Evolutionary conservation across 2,329 filamentous ascomycete genomes (phyloP).

Genomic region (Pseudogymnoascus sp.): DNA sequence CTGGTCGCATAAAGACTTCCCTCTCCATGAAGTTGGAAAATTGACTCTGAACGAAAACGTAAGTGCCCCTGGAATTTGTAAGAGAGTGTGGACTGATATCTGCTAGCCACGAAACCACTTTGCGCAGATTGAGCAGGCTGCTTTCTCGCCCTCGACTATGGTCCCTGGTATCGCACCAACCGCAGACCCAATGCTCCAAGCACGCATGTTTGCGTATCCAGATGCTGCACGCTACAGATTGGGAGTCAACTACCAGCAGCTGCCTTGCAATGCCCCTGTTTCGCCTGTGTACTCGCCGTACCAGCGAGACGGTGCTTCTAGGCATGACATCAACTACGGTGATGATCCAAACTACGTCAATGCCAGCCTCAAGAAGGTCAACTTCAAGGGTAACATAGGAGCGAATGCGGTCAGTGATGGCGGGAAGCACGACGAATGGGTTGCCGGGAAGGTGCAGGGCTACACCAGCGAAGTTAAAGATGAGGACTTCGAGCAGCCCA

Average conservation of each 20-base stretch:
- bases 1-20: conserved; percentile 44
- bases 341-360: conserved; percentile 37
- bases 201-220: conserved; percentile 61
- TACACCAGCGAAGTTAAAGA: conserved; percentile 26
- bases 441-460: conserved; percentile 17
- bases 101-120: conserved; percentile 44
- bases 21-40: conserved; percentile 43
- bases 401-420: background rate
- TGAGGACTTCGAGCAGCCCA: conserved; percentile 35
- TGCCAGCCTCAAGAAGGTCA: conserved; percentile 24
- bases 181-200: conserved; percentile 61
- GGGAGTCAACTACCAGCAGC: conserved; percentile 51
- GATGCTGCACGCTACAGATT: conserved; percentile 53
- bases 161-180: conserved; percentile 60
- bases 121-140: conserved; percentile 60
- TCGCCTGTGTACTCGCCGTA: conserved; percentile 36
- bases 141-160: conserved; percentile 59
- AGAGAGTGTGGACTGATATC: conserved; percentile 33
- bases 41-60: conserved; percentile 43
- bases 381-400: conserved; percentile 11
- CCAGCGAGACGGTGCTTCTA: conserved; percentile 33
- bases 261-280: conserved; percentile 39
- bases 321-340: conserved; percentile 36
- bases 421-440: conserved; percentile 27
- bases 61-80: conserved; percentile 15